Evolutionary conservation across 192 early-diverging fungal genomes (phyloP), one percentile per base, ranked within the genome.

Genomic region (Coemansia sp.): DNA sequence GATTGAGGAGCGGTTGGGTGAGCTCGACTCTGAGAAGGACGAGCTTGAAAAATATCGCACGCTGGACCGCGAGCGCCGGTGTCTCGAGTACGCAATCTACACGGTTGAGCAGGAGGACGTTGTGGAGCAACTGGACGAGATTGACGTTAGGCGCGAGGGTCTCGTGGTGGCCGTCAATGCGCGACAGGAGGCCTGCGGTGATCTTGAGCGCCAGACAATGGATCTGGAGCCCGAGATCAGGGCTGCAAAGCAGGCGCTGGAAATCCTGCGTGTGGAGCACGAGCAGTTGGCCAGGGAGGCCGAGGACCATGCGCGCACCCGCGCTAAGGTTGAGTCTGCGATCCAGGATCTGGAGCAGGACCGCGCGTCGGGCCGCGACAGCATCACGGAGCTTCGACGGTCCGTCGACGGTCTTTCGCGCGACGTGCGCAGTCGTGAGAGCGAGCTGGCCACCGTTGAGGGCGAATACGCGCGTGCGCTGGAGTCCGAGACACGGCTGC

Each of bases 21-120:
- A 98, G 71, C 87, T 99, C 16, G 94, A 99, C 62, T 86, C 90
- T 22, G 97, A 99, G 72, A 98, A 98, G 65, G 90, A 93, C 22
- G 95, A 99, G 74, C 74, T 99, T 43, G 88, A 90, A 66, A 80
- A 94, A 71, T 99, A 90, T 74, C 95, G 96, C 61, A 82, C 89
- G 11, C 80, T 90, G 65, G 96, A 99, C 67, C 84, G 87, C 42
- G 93, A 96, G 62, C 85, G 94, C 40, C 83, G 95, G 36, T 91
- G 89, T 26, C 80, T 98, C 8, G 95, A 98, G 69, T 97, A 97
- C 73, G 89, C 93, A n/a, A 93, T 99, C 37, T 95, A 93, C 77
- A 88, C 87, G 54, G 86, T 91, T 10, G 96, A 99, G 80, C 93
- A 94, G 65, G 82, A 88, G 41, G 92, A 95, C 58, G 84, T 93